These are phyloP conservation scores for Macadamia tetraphylla DNA, from an alignment of 164 flowering plant species.

Conservation along the genomic window DNA sequence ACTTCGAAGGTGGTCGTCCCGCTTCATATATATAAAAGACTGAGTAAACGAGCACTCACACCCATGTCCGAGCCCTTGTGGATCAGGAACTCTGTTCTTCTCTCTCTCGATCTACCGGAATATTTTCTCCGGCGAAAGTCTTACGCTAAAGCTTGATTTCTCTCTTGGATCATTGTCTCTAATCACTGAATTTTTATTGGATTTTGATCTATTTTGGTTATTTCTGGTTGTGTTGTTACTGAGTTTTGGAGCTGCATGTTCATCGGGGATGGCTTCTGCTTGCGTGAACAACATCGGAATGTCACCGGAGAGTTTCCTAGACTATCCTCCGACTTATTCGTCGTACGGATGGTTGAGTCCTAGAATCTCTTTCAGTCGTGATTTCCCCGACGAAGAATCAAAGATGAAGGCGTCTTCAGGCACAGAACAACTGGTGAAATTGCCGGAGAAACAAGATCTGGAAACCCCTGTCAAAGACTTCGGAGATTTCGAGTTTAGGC, in stretches of 20 bases:
- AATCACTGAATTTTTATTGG: background rate
- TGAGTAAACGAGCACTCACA: too few relatives aligned
- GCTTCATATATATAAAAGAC: too few relatives aligned
- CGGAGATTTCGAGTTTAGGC: conserved; percentile 78
- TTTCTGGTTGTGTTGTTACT: background rate
- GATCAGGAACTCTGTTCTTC: background rate
- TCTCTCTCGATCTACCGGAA: background rate
- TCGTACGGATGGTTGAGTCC: conserved; percentile 70
- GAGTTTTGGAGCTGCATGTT: conserved; percentile 1
- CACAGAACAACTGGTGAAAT: background rate
- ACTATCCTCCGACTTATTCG: conserved; percentile 33
- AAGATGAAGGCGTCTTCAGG: conserved; percentile 3
- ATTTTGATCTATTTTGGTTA: too few relatives aligned
- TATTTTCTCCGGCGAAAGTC: background rate
- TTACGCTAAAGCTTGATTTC: background rate
- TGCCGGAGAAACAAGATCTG: conserved; percentile 19
- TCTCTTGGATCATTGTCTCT: background rate
- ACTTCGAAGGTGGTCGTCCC: too few relatives aligned
- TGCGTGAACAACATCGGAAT: conserved; percentile 65
- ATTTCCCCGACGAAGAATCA: conserved; percentile 29
- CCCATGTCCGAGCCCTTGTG: background rate
- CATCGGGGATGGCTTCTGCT: conserved; percentile 72
- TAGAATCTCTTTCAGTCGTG: conserved; percentile 51
- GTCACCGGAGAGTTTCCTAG: conserved; percentile 47
- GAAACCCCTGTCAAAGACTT: conserved; percentile 23